Percentiles rank a stretch among this genome's conserved stretches.
phyloP scores from a whole-genome alignment of 176 grass and related monocot genomes.

The Aechmea fasciata region DNA sequence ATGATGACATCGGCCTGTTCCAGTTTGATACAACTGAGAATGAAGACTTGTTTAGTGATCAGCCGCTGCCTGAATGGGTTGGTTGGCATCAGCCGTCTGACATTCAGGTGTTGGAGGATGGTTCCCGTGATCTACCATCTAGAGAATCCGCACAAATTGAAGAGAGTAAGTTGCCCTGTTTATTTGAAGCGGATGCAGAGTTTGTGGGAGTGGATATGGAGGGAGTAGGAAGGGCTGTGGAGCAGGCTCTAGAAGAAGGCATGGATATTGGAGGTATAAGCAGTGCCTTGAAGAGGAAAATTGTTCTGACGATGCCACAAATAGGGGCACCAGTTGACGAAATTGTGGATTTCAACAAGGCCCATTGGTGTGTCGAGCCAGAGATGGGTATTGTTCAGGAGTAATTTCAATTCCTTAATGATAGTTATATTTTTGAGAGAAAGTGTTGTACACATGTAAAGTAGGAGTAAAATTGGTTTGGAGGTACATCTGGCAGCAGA shows the following conservation, averaged over 20 bases:
- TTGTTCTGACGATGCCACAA: conserved; percentile 4
- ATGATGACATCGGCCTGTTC: conserved; percentile 10
- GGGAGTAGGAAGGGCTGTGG: conserved; percentile 1
- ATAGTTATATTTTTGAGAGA: too few species aligned
- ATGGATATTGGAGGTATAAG: not conserved
- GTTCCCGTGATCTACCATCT: not conserved
- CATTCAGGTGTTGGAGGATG: conserved; percentile 6
- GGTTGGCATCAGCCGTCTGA: conserved; percentile 23
- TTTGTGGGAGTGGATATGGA: conserved; percentile 22
- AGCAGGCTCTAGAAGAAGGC: conserved; percentile 2
- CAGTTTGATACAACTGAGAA: conserved; percentile 19
- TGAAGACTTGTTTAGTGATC: conserved; percentile 22
- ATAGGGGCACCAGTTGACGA: not conserved
- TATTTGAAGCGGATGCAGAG: conserved; percentile 27
- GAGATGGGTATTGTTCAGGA: conserved; percentile 27
- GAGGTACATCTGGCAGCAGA: too few species aligned
- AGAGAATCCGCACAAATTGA: not conserved
- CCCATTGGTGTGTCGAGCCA: conserved; percentile 16
- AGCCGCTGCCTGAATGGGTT: conserved; percentile 23
- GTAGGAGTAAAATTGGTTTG: too few species aligned
- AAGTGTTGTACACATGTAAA: too few species aligned
- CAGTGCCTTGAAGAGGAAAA: conserved; percentile 4
- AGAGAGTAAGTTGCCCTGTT: not conserved
- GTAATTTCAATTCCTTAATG: not conserved
- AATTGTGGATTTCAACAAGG: conserved; percentile 10